Conservation (phyloP, 1,284 basidiomycete genomes). For the Laetiporus sulphureus region DNA sequence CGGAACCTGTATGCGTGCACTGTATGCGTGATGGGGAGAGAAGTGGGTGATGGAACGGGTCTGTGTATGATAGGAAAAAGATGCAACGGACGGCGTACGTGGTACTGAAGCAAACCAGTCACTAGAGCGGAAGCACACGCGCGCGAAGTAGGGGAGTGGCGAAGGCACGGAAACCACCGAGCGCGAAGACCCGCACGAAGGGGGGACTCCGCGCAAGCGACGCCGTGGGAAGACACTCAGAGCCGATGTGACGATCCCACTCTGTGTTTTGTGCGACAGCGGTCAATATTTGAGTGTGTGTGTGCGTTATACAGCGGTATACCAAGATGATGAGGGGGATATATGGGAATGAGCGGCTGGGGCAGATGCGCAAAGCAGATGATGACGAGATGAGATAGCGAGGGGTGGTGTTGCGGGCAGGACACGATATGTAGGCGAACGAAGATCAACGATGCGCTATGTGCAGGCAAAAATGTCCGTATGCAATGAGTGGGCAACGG, state of each 20-base stretch:
- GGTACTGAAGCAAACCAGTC: neutral
- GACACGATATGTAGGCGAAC: neutral
- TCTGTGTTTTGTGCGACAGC: slow-evolving; percentile 6
- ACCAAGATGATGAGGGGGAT: slow-evolving; percentile 3
- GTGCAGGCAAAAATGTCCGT: slow-evolving; percentile 13
- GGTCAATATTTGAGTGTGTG: neutral
- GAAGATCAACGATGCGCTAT: slow-evolving; percentile 10
- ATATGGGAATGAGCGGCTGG: neutral
- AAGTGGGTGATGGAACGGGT: slow-evolving; percentile 3
- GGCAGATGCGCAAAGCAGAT: neutral
- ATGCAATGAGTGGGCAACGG: slow-evolving; percentile 9
- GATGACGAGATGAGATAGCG: slow-evolving; percentile 2
- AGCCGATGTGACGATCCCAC: no score
- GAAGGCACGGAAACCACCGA: neutral
- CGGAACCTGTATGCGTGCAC: neutral
- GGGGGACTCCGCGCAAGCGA: no score
- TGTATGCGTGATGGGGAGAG: neutral
- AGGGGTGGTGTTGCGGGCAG: neutral
- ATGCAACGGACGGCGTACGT: slow-evolving; percentile 6
- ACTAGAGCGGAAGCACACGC: neutral
- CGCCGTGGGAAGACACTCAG: no score
- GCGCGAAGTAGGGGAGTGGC: neutral
- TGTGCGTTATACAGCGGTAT: slow-evolving; percentile 1
- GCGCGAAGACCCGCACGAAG: slow-evolving; percentile 3
- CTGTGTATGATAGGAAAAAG: slow-evolving; percentile 4